Percentiles rank a stretch among this genome's conserved stretches.
Evolutionary conservation across 140 eudicot species (phyloP).

Genomic region (Stevia rebaudiana): DNA sequence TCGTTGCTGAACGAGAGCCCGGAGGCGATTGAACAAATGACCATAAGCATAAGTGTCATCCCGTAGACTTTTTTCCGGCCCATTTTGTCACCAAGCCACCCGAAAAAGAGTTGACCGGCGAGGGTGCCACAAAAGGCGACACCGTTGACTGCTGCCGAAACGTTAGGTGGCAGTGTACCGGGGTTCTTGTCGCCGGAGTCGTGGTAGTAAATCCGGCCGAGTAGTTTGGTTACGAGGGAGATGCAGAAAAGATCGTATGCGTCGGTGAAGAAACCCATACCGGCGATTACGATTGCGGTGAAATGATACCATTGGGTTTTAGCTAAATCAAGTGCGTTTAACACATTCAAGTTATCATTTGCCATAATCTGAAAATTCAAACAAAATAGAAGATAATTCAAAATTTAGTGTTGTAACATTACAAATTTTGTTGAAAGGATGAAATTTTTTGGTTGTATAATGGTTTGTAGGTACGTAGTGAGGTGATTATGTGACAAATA

Average conservation of each 20-base stretch:
- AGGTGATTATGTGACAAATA: too few species aligned
- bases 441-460: too few species aligned
- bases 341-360: conserved; percentile 48
- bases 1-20: conserved; percentile 37
- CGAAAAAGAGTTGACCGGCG: conserved; percentile 66
- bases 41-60: conserved; percentile 66
- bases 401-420: neutral
- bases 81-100: conserved; percentile 80
- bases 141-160: conserved; percentile 61
- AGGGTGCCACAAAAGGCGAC: conserved; percentile 72
- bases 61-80: conserved; percentile 71
- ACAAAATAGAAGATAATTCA: neutral
- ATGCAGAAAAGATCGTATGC: conserved; percentile 74
- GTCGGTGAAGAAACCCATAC: conserved; percentile 76
- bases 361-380: conserved; percentile 36
- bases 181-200: conserved; percentile 32
- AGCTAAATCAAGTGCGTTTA: conserved; percentile 64
- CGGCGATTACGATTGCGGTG: conserved; percentile 66
- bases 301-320: conserved; percentile 66
- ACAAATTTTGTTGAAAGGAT: too few species aligned
- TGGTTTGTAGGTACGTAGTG: too few species aligned
- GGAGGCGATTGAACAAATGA: conserved; percentile 34
- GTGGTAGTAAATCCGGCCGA: conserved; percentile 63
- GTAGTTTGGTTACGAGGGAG: conserved; percentile 58
- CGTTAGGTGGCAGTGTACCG: conserved; percentile 58